A percentile compares a stretch with the other conserved stretches of the same genome.
Evolutionary conservation across 129 eudicot species (phyloP).

Genomic region (Centaurea solstitialis): DNA sequence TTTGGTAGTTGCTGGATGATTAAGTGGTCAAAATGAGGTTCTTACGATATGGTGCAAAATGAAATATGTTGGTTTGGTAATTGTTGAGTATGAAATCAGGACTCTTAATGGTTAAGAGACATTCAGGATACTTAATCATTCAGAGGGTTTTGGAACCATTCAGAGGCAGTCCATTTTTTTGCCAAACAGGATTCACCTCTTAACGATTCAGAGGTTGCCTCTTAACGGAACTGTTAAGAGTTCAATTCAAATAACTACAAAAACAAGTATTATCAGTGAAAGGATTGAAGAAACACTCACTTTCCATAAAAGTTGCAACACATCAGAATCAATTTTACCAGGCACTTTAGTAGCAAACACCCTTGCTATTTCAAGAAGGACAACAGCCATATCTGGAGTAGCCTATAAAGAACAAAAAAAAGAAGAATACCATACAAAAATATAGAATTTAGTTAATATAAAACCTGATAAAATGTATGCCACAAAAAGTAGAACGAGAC

Average conservation of each 20-base stretch:
- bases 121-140: no score
- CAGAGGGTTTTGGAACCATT: no score
- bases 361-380: constrained; percentile 81
- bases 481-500: neutral
- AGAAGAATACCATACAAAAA: constrained; percentile 1
- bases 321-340: constrained; percentile 85
- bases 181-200: no score
- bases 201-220: no score
- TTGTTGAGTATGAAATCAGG: no score
- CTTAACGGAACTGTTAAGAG: no score
- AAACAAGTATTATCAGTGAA: neutral
- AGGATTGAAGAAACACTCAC: constrained; percentile 41
- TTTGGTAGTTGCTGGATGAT: no score
- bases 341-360: constrained; percentile 88
- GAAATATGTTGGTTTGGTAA: no score
- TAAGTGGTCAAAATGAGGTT: no score
- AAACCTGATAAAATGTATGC: neutral
- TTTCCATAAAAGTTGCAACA: constrained; percentile 79
- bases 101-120: no score
- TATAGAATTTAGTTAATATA: neutral
- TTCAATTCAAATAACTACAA: neutral
- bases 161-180: no score
- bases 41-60: no score
- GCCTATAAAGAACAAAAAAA: constrained; percentile 41
- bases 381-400: constrained; percentile 88